Percentiles rank a stretch among this genome's conserved stretches.
phyloP scores from a whole-genome alignment of 768 basidiomycete genomes.

The Lentinus tigrinus region DNA sequence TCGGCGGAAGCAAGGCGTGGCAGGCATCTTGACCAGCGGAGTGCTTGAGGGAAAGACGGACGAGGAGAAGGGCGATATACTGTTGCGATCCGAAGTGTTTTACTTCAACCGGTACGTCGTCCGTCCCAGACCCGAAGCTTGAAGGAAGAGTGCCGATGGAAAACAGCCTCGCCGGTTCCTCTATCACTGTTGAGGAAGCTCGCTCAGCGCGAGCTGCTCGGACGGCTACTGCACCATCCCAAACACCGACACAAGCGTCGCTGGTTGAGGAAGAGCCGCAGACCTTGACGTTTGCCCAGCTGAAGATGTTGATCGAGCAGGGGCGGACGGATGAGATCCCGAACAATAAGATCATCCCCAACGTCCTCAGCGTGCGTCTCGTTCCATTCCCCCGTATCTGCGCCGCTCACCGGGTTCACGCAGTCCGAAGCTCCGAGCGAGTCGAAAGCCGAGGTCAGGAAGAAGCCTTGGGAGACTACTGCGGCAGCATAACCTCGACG shows the following conservation, averaged over 20 bases:
- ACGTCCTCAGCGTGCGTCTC: conserved; percentile 55
- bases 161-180: not conserved
- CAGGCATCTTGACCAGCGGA: conserved; percentile 49
- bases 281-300: conserved; percentile 61
- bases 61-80: conserved; percentile 44
- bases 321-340: conserved; percentile 74
- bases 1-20: conserved; percentile 60
- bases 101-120: conserved; percentile 65
- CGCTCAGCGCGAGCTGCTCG: not conserved
- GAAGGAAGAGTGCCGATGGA: not conserved
- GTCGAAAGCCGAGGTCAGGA: conserved; percentile 48
- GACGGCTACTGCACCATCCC: not conserved
- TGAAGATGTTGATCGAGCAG: conserved; percentile 68
- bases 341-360: conserved; percentile 71
- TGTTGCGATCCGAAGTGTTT: conserved; percentile 59
- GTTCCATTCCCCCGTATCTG: not conserved
- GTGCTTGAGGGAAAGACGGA: conserved; percentile 35
- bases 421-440: conserved; percentile 58
- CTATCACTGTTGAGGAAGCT: not conserved
- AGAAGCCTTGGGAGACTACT: conserved; percentile 72
- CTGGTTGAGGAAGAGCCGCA: conserved; percentile 35
- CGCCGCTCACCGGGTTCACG: not conserved
- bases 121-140: not conserved
- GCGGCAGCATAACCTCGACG: not conserved
- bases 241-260: not conserved